Conservation (phyloP, 2,329 filamentous ascomycete species). For the Dactylellina sp. region DNA sequence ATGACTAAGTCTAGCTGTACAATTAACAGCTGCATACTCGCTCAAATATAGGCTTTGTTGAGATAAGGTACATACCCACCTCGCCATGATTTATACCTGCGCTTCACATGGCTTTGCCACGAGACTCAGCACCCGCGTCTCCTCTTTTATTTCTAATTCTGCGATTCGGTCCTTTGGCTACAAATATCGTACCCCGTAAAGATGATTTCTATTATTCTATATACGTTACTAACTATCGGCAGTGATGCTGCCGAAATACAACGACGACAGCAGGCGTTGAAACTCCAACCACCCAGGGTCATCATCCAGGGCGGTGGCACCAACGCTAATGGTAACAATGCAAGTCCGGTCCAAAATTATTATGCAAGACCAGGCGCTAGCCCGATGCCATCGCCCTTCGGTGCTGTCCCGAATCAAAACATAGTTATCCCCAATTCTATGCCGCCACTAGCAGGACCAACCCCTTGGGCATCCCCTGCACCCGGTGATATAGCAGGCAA, state of each 20-base stretch:
- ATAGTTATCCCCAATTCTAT: constrained; percentile 8
- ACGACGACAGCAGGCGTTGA: constrained; percentile 23
- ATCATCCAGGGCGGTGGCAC: constrained; percentile 8
- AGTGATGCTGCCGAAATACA: constrained; percentile 35
- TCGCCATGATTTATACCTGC: constrained; percentile 2
- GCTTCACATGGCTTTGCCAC: constrained; percentile 20
- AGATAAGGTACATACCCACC: not conserved
- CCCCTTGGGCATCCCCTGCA: not conserved
- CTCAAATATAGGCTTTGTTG: constrained; percentile 26
- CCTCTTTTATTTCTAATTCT: not conserved
- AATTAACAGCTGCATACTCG: constrained; percentile 3
- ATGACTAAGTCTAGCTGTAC: not conserved
- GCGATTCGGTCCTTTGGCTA: not conserved
- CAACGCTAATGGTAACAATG: not conserved
- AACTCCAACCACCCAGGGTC: constrained; percentile 6
- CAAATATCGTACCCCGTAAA: not conserved
- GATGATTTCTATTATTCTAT: constrained; percentile 23
- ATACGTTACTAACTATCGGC: constrained; percentile 26
- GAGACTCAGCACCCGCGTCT: constrained; percentile 7
- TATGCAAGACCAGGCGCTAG: not conserved
- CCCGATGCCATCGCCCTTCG: not conserved
- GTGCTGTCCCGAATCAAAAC: not conserved
- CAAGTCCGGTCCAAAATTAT: constrained; percentile 4
- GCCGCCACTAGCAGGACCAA: not conserved
- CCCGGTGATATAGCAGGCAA: not conserved